Base-by-base conservation (phyloP, 805 yeast genomes). In the Myxozyma neglecta region DNA sequence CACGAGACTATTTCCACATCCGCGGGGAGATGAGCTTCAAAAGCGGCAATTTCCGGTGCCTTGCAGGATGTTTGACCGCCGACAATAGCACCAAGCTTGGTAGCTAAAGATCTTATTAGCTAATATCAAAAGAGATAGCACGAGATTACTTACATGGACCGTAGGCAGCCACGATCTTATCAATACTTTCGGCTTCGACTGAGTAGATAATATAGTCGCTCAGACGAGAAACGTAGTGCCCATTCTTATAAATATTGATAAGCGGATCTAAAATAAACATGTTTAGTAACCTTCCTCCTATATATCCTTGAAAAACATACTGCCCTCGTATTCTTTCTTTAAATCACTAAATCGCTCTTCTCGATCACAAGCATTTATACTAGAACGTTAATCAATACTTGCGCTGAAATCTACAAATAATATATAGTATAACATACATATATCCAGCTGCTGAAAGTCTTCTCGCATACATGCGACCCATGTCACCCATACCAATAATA, bases 21-120 rank as follows among this genome's bases (percentile, higher is more conserved):
- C 0, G 70, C 61, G 0, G 98, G 97, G 37, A 90, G 73, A 67
- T 82, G 76, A 49, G 79, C 77, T 69, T 91, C 97, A 72, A 94
- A 89, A 0, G 97, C 97, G 14, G 75, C 79, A 34, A 94, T 87
- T 72, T 94, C 99, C 0, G 96, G 96, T 32, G 83, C 86, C 71
- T 94, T 94, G 75, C 98, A 93, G 9, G 97, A 89, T 0, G 99
- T 92, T 75, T 94, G 99, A 7, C 99, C 99, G n/a, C 98, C 99
- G 5, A 94, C 96, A 46, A 92, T 84, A 2, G 96, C 88, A 1
- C 96, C 96, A 3, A 85, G 75, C 72, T 93, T 93, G 3, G 97
- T 85, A 0, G 93, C 69, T 66, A 36, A 6, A 43, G 2, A 11
- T 7, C 7, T 7, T 11, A 45, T 20, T 32, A 36, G 39, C n/a